phyloP scores from a whole-genome alignment of 78 protist genomes.

The Emiliania huxleyi region DNA sequence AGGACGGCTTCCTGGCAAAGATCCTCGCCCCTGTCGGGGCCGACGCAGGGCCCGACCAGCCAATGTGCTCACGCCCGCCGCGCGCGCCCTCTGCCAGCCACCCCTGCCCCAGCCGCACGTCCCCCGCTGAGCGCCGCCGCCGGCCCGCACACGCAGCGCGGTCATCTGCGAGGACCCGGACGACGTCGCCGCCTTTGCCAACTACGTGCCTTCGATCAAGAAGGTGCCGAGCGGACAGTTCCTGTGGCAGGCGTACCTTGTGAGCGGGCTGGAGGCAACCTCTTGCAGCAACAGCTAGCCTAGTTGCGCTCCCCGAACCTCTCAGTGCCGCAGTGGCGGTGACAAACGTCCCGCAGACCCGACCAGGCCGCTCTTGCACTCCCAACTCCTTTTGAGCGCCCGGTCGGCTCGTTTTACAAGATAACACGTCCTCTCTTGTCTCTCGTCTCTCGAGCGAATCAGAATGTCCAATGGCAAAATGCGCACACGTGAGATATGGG shows the following conservation, averaged over 20 bases:
- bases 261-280: too few relatives aligned
- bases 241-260: not conserved
- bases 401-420: too few relatives aligned
- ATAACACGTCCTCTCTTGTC: too few relatives aligned
- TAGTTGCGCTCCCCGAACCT: too few relatives aligned
- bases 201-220: not conserved
- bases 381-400: too few relatives aligned
- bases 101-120: not conserved
- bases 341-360: too few relatives aligned
- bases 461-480: too few relatives aligned
- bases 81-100: not conserved
- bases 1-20: not conserved
- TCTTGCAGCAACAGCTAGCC: too few relatives aligned
- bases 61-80: not conserved
- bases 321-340: too few relatives aligned
- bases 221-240: not conserved
- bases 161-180: not conserved
- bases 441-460: too few relatives aligned
- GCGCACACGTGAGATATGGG: too few relatives aligned
- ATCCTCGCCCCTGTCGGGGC: not conserved
- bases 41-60: not conserved
- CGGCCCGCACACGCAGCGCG: not conserved
- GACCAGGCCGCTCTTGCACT: too few relatives aligned
- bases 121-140: not conserved
- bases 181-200: not conserved